Base-by-base conservation (phyloP, 352 stramenopile species). In the Pythium rishiriense region DNA sequence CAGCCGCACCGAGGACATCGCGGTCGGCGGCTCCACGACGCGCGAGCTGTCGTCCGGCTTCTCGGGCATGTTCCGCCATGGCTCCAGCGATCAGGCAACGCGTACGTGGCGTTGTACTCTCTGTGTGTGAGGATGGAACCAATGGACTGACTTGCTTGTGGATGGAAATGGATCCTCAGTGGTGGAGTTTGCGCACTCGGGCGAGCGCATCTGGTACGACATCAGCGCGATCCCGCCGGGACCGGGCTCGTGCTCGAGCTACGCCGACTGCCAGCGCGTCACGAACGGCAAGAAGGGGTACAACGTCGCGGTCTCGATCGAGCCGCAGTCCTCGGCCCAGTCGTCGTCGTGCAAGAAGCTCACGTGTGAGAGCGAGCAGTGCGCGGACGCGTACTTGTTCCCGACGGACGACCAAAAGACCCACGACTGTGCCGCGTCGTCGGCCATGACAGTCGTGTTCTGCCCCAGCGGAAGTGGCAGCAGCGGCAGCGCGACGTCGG, bases 391-490 rank as follows among this genome's bases (percentile, higher is more conserved):
- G 11, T 92, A 92, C 69, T 68, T 80, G 17, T 92, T 69, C 64
- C 83, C 83, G 6, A 69, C 47, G 54, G 83, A 88, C 63, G 69
- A 90, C 60, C 70, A 56, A 45, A 92, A 92, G 73, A 91, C 73
- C n/a, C 80, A 83, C 69, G 73, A 72, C 47, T 92, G 83, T 26
- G 70, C 75, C 0, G 46, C 33, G 3, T 67, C 61, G 21, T 74
- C 71, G 4, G 66, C 66, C 10, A 75, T 81, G 42, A 72, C 84
- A 17, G 74, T 92, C 3, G 75, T 74, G 11, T 92, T 89, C 57
- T 92, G 83, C 53, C 80, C 73, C 21, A 62, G 64, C 39, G 46
- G 19, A 1, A 49, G 35, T 42, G 62, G 26, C 39, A 29, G 37
- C 37, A 43, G 37, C 15, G 37, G 12, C 37, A 43, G 37, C 14